A percentile compares a stretch with the other conserved stretches of the same genome.
Conservation (phyloP, 495 filamentous ascomycete genomes). For the Neurospora sp. region DNA sequence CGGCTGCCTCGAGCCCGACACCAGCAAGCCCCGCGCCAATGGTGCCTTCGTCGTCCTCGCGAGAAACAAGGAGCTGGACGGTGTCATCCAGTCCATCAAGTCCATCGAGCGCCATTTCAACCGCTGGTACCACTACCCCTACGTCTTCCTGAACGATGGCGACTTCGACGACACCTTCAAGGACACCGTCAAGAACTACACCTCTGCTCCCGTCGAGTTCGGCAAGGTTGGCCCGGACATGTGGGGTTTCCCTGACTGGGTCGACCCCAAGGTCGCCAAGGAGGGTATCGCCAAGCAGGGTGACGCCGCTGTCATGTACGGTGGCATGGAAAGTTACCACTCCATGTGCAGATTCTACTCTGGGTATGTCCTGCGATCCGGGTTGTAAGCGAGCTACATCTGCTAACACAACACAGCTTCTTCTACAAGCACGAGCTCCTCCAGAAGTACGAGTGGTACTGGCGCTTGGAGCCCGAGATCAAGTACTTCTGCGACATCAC, state of each 20-base stretch:
- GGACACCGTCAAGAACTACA: conserved; percentile 80
- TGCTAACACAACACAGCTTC: conserved; percentile 45
- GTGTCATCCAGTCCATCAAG: conserved; percentile 92
- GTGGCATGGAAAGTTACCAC: conserved; percentile 98
- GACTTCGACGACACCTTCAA: conserved; percentile 94
- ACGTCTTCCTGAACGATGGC: conserved; percentile 96
- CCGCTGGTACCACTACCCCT: conserved; percentile 97
- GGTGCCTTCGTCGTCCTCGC: conserved; percentile 94
- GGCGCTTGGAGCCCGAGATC: conserved; percentile 98
- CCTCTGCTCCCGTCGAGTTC: conserved; percentile 77
- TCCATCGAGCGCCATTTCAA: conserved; percentile 99
- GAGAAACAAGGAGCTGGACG: conserved; percentile 91
- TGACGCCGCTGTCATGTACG: conserved; percentile 98
- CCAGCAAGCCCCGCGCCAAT: conserved; percentile 62
- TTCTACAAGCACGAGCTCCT: conserved; percentile 98
- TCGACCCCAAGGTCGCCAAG: conserved; percentile 83
- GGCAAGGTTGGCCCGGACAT: conserved; percentile 82
- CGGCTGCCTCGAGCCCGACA: conserved; percentile 69
- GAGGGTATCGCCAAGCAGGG: conserved; percentile 94
- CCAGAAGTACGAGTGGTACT: conserved; percentile 98
- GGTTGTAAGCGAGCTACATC: background rate
- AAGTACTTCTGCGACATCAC: conserved; percentile 99
- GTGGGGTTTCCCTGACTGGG: conserved; percentile 98
- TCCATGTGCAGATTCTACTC: conserved; percentile 99
- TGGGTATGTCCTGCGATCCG: conserved; percentile 45